Evolutionary conservation across 768 basidiomycete species (phyloP), one percentile per base, ranked within the genome.

Genomic region (Pleurotus eryngii): DNA sequence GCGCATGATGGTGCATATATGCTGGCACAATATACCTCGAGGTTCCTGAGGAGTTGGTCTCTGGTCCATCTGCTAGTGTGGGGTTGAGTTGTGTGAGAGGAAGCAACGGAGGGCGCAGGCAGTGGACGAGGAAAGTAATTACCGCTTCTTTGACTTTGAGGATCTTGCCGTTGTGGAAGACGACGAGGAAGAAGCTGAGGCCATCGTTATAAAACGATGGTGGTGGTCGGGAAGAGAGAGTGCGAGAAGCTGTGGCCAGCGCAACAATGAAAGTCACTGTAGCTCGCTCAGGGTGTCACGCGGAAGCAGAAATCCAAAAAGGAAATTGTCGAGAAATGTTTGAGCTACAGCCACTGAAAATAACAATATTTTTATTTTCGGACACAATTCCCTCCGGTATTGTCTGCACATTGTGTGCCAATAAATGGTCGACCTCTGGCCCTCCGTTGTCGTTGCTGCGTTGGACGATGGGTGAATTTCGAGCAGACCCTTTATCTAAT

Each of bases 1-100:
- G 59, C 11, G 3, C 35, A 51, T 40, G 47, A 39, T 35, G 22
- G 55, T 35, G 54, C 42, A 57, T 27, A 49, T 45, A 60, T 53
- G 40, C 43, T 37, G 58, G 51, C 42, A 46, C 37, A 55, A 65
- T 55, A 27, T 54, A 81, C 81, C 77, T 80, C 66, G 59, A 81
- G 74, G 64, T 74, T 74, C 60, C 65, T 74, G 65, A 78, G 76
- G 56, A 83, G 74, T 65, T 80, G 74, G 61, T 80, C 77, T 59
- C 76, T 73, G 56, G 76, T 72, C 77, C 77, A 81, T 71, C 72
- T 76, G 64, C 78, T 50, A 50, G 35, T 20, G 24, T 37, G 39
- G 51, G 38, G n/a, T 17, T 37, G 51, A 40, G 15, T 18, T 54
- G 51, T 82, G 71, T 60, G 60, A 60, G 60, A 60, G 57, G 56